Percentiles rank a stretch among this genome's conserved stretches.
Conservation (phyloP, 495 filamentous ascomycete species). For the Lasiosphaeria ovina region DNA sequence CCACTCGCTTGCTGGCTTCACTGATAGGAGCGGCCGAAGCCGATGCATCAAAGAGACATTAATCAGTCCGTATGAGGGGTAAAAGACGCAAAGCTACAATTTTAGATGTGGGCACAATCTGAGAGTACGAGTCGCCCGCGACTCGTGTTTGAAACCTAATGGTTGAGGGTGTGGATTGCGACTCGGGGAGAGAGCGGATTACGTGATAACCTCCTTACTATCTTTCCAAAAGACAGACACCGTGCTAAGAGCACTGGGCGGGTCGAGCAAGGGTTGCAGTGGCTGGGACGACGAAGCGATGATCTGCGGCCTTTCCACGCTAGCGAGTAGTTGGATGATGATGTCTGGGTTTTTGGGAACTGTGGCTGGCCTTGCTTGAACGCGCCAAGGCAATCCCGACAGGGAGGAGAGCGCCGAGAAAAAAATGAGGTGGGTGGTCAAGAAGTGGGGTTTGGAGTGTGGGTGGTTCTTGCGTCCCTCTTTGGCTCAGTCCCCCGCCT, state of each 20-base stretch:
- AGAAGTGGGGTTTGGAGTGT: slow-evolving; percentile 7
- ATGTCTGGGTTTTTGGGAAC: slow-evolving; percentile 10
- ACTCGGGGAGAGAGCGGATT: too few relatives aligned
- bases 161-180: too few relatives aligned
- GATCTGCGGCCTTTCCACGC: slow-evolving; percentile 12
- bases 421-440: slow-evolving; percentile 8
- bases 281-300: slow-evolving; percentile 7
- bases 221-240: neutral
- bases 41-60: too few relatives aligned
- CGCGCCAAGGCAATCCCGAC: slow-evolving; percentile 13
- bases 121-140: too few relatives aligned
- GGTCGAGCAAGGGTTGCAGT: slow-evolving; percentile 4
- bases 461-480: neutral
- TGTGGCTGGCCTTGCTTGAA: slow-evolving; percentile 9
- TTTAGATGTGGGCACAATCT: too few relatives aligned
- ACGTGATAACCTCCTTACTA: neutral
- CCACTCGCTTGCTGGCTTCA: neutral
- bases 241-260: neutral
- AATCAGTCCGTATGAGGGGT: too few relatives aligned
- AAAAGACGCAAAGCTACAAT: too few relatives aligned
- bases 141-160: too few relatives aligned
- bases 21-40: neutral
- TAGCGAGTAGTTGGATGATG: slow-evolving; percentile 8
- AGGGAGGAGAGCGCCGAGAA: slow-evolving; percentile 14
- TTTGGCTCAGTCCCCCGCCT: neutral